A percentile compares a stretch with the other conserved stretches of the same genome.
Conservation (phyloP, 73 alveolate genomes). For the Urostyla sp. region DNA sequence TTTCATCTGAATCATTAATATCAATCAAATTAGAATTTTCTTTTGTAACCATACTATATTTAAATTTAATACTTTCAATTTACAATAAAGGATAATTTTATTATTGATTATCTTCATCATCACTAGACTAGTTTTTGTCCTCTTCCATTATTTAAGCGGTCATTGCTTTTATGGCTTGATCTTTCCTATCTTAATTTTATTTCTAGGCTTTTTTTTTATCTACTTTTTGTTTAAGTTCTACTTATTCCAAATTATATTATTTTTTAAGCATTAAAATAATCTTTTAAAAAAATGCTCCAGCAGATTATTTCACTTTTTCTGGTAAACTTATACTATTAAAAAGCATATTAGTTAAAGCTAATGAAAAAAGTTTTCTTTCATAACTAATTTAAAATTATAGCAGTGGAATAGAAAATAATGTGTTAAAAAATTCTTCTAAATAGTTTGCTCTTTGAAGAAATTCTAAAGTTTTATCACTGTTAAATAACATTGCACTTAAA, state of each 20-base stretch:
- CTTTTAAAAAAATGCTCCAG: constrained; percentile 4
- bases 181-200: background rate
- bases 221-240: background rate
- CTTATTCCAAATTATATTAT: constrained; percentile 6
- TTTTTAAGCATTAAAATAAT: background rate
- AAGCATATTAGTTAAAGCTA: constrained; percentile 17
- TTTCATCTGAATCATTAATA: background rate
- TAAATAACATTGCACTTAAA: constrained; percentile 6
- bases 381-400: background rate
- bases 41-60: constrained; percentile 12
- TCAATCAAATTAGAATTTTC: background rate
- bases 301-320: background rate
- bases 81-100: background rate
- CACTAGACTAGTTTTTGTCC: background rate
- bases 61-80: background rate
- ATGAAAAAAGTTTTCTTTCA: constrained; percentile 19
- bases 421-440: background rate
- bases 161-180: background rate
- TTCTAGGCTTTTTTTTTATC: background rate
- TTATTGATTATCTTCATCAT: background rate
- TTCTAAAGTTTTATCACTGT: background rate
- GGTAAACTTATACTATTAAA: background rate
- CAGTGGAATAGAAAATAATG: constrained; percentile 1
- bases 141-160: background rate
- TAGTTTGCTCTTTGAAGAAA: background rate